These are phyloP conservation scores for Penicillium sp. DNA, from an alignment of 2,329 filamentous ascomycete species.

Conservation along the genomic window DNA sequence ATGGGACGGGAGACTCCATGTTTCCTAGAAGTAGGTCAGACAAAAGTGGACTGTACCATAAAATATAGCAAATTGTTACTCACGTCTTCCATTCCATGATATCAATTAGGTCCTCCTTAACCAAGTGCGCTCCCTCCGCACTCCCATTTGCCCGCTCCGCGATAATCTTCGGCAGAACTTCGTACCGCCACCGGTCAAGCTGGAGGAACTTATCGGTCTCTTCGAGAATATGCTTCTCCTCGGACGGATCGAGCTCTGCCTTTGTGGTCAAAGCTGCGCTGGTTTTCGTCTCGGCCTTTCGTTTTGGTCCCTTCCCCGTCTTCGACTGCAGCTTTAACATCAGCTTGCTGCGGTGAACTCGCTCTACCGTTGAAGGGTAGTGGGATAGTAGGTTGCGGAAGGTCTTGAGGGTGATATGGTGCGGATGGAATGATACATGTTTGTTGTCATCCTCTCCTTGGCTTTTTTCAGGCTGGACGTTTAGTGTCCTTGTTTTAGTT, in stretches of 20 bases:
- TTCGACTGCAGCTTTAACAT: slow-evolving; percentile 20
- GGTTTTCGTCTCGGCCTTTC: slow-evolving; percentile 7
- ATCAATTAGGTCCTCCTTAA: slow-evolving; percentile 36
- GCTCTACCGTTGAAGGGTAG: slow-evolving; percentile 28
- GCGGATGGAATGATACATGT: slow-evolving; percentile 21
- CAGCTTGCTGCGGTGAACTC: slow-evolving; percentile 25
- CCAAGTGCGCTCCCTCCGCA: slow-evolving; percentile 22
- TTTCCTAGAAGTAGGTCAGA: neutral
- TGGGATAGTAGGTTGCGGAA: slow-evolving; percentile 27
- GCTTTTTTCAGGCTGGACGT: neutral
- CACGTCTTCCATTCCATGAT: slow-evolving; percentile 48
- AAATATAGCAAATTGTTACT: slow-evolving; percentile 13
- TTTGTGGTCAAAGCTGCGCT: neutral
- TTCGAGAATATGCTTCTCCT: slow-evolving; percentile 14
- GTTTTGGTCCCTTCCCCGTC: slow-evolving; percentile 12
- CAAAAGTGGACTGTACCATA: neutral
- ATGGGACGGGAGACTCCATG: slow-evolving; percentile 40
- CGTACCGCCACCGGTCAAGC: slow-evolving; percentile 42
- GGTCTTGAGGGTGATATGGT: slow-evolving; percentile 24
- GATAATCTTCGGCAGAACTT: slow-evolving; percentile 28
- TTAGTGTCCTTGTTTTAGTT: neutral
- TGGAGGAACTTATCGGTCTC: slow-evolving; percentile 29
- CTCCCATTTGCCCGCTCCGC: slow-evolving; percentile 6
- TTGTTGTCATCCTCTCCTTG: neutral
- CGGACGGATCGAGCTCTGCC: neutral